These are phyloP conservation scores for Colletotrichum australisinense DNA, from an alignment of 2,329 filamentous ascomycete species.

Conservation along the genomic window DNA sequence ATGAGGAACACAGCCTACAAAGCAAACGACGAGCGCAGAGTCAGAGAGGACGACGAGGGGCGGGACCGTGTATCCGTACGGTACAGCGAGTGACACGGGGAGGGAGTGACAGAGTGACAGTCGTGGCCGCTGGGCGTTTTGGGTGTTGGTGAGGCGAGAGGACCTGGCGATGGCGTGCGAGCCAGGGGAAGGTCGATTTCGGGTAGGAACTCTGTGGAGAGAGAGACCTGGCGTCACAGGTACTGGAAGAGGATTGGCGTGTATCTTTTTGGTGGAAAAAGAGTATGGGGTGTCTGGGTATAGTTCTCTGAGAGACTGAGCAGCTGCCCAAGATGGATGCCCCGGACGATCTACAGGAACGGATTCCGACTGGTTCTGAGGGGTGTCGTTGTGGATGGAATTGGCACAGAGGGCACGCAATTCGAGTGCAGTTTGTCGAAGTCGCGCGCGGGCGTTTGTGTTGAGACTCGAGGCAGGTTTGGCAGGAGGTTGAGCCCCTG, in stretches of 20 bases:
- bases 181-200: constrained; percentile 31
- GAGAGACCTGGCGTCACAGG: not conserved
- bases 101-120: constrained; percentile 5
- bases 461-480: constrained; percentile 17
- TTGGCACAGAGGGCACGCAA: constrained; percentile 17
- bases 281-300: not conserved
- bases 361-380: constrained; percentile 26
- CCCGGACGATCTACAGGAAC: constrained; percentile 33
- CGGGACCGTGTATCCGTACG: not conserved
- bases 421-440: constrained; percentile 13
- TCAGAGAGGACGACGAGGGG: not conserved
- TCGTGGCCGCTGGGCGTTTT: constrained; percentile 15
- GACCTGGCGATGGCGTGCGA: constrained; percentile 36
- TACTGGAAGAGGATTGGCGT: constrained; percentile 12
- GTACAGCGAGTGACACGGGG: constrained; percentile 11
- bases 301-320: not conserved
- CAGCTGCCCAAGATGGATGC: constrained; percentile 25
- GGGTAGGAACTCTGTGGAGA: not conserved
- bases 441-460: constrained; percentile 17
- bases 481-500: constrained; percentile 31
- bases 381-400: constrained; percentile 2
- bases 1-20: constrained; percentile 13
- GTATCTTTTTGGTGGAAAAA: not conserved
- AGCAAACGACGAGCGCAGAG: not conserved
- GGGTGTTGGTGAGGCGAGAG: constrained; percentile 33